Evolutionary conservation across 164 flowering plant species (phyloP), one percentile per base, ranked within the genome.

Genomic region (Vitis riparia): DNA sequence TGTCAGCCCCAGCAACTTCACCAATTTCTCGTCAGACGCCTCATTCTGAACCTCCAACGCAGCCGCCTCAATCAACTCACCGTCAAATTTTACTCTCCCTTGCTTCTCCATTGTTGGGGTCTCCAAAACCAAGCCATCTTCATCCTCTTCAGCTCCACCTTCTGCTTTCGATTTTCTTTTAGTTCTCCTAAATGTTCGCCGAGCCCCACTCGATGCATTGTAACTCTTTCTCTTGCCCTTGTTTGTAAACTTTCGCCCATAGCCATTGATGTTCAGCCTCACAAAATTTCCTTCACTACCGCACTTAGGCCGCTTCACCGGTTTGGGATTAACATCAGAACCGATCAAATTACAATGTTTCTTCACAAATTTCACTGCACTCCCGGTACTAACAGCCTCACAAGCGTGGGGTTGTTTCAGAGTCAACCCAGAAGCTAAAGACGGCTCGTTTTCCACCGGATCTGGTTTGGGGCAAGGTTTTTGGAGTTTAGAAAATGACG

Each of bases 271-370:
- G 73, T 93, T 91, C 12, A 91, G 80, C 88, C 78, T 90, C 59
- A 93, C 97, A 71, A 96, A 96, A 63, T 96, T 96, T 52, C 97
- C 94, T 80, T 93, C 97, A 62, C 44, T 76, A 8, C 56, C 73
- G 55, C 78, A 51, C 77, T 87, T 93, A 9, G 76, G 70, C 63
- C 77, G 69, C 52, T 86, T 88, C 48, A 52, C 72, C 1, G 86
- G 77, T 19, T 62, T 27, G 6, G 62, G 17, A 52, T 78, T 67
- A 1, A 63, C 67, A 66, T 50, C 59, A 30, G 72, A 71, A 37
- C 88, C 83, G 15, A 92, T 84, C 77, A 84, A 74, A 85, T 87
- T 86, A n/a, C 80, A 84, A 74, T 65, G 81, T 52, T 59, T 83
- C 64, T 73, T 78, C 52, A 32, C 66, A 56, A 37, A 11, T 57